Base-by-base conservation (phyloP, 192 early-diverging fungal species). In the Entrophospora sp. region DNA sequence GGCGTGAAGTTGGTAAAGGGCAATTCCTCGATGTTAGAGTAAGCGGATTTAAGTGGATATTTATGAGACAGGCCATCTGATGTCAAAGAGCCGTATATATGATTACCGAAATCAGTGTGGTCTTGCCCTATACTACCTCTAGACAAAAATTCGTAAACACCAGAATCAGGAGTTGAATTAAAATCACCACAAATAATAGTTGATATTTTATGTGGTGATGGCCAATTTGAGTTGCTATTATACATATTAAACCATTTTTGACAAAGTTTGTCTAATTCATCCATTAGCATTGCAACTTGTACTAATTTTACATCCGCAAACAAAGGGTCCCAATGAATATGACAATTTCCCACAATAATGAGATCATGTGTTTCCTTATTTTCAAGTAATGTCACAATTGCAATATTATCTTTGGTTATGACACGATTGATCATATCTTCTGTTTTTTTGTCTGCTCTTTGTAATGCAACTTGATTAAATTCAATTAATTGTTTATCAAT, bases 361-460 rank as follows among this genome's bases (percentile, higher is more conserved):
- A 81, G 76, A 12, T 79, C 75, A 46, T 83, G 77, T 9, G 82
- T 87, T 36, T 91, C 86, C 74, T 90, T 91, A 66, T 89, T 82
- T 70, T 94, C 88, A 69, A 98, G 78, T 34, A 96, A 72, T 12
- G 85, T 80, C 52, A 95, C 80, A 5, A 91, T 81, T 12, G 89
- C 89, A 66, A 98, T 89, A 68, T 98, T 93, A 77, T 98, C 96
- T 75, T 95, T 95, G 52, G 92, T 87, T 90, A 95, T 95, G 16
- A 98, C 92, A 27, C 96, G 89, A 72, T 98, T 96, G 73, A 94
- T 94, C 40, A 96, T 87, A 72, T 97, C 96, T 31, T 92, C 94
- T 36, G 85, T 87, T 72, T 92, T 87, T 43, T 89, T 88, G 68
- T 96, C 94, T 27, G 88, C 84, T 67, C 89, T 75, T 57, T 86